Evolutionary conservation across 176 grass and related monocot species (phyloP).

Genomic region (Chrysopogon serrulatus): DNA sequence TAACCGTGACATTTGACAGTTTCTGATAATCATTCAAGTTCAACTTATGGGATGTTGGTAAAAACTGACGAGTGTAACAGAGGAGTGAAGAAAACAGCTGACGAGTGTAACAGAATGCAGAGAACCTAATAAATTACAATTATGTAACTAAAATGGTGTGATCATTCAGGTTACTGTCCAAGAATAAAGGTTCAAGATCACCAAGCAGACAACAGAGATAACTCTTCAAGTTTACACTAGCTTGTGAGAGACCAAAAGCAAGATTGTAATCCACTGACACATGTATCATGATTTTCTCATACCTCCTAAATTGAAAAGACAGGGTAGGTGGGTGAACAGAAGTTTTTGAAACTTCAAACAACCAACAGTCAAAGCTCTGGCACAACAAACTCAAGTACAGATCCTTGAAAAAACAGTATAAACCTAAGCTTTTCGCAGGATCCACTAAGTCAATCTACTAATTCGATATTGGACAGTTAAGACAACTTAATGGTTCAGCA

Average conservation of each 20-base stretch:
- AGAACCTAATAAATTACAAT: neutral
- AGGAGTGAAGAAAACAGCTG: neutral
- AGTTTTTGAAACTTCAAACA: neutral
- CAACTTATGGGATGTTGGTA: neutral
- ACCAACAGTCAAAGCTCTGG: neutral
- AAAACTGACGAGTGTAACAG: neutral
- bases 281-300: neutral
- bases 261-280: too few relatives aligned
- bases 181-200: neutral
- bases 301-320: neutral
- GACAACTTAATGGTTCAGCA: neutral
- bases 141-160: neutral
- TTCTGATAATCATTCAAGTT: neutral
- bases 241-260: too few relatives aligned
- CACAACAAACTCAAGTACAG: neutral
- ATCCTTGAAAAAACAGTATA: neutral
- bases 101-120: neutral
- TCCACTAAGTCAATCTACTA: neutral
- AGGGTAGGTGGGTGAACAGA: neutral
- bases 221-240: too few relatives aligned
- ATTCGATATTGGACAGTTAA: neutral
- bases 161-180: neutral
- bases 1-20: neutral
- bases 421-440: neutral
- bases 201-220: neutral